Base-by-base conservation (phyloP, 371 early-diverging fungal species). In the Rozella allomycis region DNA sequence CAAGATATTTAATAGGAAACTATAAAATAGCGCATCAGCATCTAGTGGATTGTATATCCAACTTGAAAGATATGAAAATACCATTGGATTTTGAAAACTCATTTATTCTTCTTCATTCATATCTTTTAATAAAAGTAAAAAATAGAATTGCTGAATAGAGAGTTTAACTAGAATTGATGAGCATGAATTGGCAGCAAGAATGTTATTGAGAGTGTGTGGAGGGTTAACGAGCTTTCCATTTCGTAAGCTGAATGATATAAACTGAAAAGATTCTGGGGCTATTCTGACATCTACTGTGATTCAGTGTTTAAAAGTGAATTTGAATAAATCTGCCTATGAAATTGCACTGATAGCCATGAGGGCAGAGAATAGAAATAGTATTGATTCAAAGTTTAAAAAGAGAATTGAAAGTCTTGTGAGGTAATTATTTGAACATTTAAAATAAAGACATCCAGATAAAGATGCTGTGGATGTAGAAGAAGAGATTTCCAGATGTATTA, bases 251-350 rank as follows among this genome's bases (percentile, higher is more conserved):
- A 7, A 40, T 3, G 16, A 2, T 11, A 33, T 31, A 1, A 23
- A 7, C 13, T 16, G 8, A 12, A 10, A 11, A 42, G 42, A 63
- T 30, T 41, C 53, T 13, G 52, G 60, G 4, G 54, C 52, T 1
- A 63, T 64, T 18, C 38, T 64, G 16, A 60, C 63, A 17, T 63
- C 64, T n/a, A 60, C 64, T 2, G 64, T 64, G 8, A 43, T 64
- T 18, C 63, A 64, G 28, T 64, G 64, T 39, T 42, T 55, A 23
- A 36, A 58, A 13, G 42, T 48, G 9, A 52, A 48, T 2, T 32
- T 60, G 25, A 56, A 54, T 32, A 49, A 45, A 12, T 43, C 40
- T 17, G 50, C 63, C 0, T 53, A 48, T 27, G 55, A 64, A 28
- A 55, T 42, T 34, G 62, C 66, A 5, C 47, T 54, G 1, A 46